Base-by-base conservation (phyloP, 768 basidiomycete genomes). In the Suillus fuscotomentosus region DNA sequence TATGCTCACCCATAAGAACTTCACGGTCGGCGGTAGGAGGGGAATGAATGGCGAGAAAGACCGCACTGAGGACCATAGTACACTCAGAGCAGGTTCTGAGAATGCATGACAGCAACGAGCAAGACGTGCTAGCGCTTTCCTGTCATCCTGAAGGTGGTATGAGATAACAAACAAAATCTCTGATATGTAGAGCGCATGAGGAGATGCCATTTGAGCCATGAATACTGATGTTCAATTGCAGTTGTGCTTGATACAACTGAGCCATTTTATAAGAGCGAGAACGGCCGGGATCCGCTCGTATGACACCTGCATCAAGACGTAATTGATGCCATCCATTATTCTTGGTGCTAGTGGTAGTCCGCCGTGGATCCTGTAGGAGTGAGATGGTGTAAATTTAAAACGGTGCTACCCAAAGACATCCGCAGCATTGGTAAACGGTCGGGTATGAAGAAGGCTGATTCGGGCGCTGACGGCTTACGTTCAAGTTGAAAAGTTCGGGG, bases 41-140 rank as follows among this genome's bases (percentile, higher is more conserved):
- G 66, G 66, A 2, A 68, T 56, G 48, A 69, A 65, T 6, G 63
- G 69, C 27, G 42, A 50, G 17, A 68, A 68, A 13, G 69, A 65
- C 31, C 56, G 60, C 66, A 70, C 70, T 11, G 64, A 60, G 24
- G 63, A 69, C 69, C 66, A 70, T 24, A 70, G 60, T 15, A 61
- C 61, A 27, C 63, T 66, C n/a, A 70, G 69, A 10, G 69, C 57
- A 43, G 60, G 55, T 17, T 9, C 47, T n/a, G 50, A 67, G 10
- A 68, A 31, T 11, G 50, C 63, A 39, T 62, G 63, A 8, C 66
- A 68, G 9, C 59, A 68, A 39, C 24, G 62, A 27, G 60, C 69
- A 14, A 69, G 51, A 63, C 59, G 51, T 15, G 55, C 50, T n/a
- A 53, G 55, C 34, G 27, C 50, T 42, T 51, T 63, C 61, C 57